Base-by-base conservation (phyloP, 2,329 filamentous ascomycete species). In the Thelonectria olida region DNA sequence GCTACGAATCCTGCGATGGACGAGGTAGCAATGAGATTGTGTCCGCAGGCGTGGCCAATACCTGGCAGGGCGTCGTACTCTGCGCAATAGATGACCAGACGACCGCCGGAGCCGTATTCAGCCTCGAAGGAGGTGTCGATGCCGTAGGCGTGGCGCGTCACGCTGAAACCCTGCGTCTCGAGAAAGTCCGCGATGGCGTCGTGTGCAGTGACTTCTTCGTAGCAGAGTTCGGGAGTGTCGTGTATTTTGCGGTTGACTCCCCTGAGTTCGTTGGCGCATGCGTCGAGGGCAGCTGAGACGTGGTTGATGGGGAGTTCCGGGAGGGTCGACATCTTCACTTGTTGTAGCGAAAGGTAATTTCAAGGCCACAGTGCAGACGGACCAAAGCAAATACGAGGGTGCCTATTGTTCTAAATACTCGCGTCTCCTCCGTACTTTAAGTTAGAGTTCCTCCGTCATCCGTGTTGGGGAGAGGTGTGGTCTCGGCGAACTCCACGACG, bases 21-120 rank as follows among this genome's bases (percentile, higher is more conserved):
- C 5, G 73, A 68, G 2, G 72, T 75, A 59, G 69, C 69, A n/a
- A 72, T 72, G 7, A 72, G 63, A 42, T 73, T 73, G 50, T 73
- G 71, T 7, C 71, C 77, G 41, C 77, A 79, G 13, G 75, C 75
- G 54, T 79, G 77, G 8, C 76, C 76, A 5, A 78, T 72, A 5
- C 67, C 69, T 0, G 75, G 75, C 1, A 79, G 70, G 9, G 76
- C 75, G 49, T 79, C 76, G 45, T 75, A 75, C 51, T 75, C 71
- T 25, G 65, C 51, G 15, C 51, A 54, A 13, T 44, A 44, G 3
- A 27, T 17, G 5, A 54, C 38, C 23, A 54, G 22, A 7, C 51
- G 51, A 3, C 51, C 51, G 9, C 39, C 39, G 15, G 27, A 15
- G 23, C 51, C 51, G 23, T 54, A 54, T n/a, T 54, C 38, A 15